Evolutionary conservation across 106 monocot genomes (phyloP).

Genomic region (Phalaenopsis equestris): DNA sequence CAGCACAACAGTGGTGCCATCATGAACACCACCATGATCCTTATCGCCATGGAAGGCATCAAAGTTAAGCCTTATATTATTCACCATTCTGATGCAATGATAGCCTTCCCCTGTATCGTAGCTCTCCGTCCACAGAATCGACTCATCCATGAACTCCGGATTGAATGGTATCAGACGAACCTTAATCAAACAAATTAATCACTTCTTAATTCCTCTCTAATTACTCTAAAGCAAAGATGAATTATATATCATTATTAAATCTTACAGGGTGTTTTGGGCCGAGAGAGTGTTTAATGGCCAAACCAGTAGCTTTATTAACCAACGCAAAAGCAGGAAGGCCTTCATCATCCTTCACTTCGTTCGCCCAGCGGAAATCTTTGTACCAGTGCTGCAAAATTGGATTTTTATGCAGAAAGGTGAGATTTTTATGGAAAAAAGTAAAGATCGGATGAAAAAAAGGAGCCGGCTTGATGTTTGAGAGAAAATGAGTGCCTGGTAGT

Average conservation of each 20-base stretch:
- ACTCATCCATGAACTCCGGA: conserved; percentile 34
- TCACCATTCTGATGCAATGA: conserved; percentile 42
- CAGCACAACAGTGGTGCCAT: conserved; percentile 29
- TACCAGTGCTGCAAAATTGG: conserved; percentile 12
- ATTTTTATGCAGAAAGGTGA: not conserved
- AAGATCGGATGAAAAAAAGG: not conserved
- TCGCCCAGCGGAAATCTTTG: conserved; percentile 7
- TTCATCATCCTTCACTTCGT: conserved; percentile 11
- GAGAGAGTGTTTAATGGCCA: conserved; percentile 8
- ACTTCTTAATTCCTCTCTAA: too few relatives aligned
- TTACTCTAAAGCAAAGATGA: not conserved
- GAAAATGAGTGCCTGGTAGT: conserved; percentile 28
- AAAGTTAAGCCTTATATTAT: conserved; percentile 40
- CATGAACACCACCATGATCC: conserved; percentile 31
- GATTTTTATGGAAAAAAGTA: not conserved
- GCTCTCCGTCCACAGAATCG: conserved; percentile 39
- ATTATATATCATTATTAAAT: not conserved
- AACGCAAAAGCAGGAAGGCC: conserved; percentile 3
- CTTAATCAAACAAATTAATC: not conserved
- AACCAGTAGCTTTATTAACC: conserved; percentile 7
- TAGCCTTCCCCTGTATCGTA: conserved; percentile 23
- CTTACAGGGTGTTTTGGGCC: conserved; percentile 4
- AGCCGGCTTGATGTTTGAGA: not conserved
- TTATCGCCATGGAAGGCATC: conserved; percentile 45
- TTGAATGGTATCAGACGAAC: conserved; percentile 30